Conservation (phyloP, 2,329 filamentous ascomycete species). For the Hypoxylon sp. region DNA sequence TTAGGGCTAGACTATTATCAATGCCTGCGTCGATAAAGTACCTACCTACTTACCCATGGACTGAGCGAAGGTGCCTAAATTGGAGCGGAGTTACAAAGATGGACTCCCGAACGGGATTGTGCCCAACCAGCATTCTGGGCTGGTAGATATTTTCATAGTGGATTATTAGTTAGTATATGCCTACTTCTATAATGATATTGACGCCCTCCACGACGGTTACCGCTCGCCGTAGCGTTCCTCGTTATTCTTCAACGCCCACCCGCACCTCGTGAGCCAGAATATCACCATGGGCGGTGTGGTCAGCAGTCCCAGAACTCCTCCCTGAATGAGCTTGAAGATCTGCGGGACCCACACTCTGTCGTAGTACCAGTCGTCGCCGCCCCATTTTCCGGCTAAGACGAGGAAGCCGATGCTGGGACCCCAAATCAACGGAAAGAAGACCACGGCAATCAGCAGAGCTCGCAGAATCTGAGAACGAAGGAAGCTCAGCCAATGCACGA, state of each 20-base stretch:
- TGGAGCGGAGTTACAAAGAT: neutral
- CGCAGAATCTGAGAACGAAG: constrained; percentile 54
- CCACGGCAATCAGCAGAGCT: constrained; percentile 54
- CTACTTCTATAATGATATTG: constrained; percentile 21
- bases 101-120: neutral
- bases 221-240: constrained; percentile 44
- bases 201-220: constrained; percentile 9
- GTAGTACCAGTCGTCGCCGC: constrained; percentile 60
- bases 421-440: constrained; percentile 60
- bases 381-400: constrained; percentile 53
- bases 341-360: constrained; percentile 59
- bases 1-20: neutral
- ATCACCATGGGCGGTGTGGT: constrained; percentile 62
- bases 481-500: constrained; percentile 52
- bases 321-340: constrained; percentile 64
- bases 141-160: constrained; percentile 4
- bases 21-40: neutral
- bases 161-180: constrained; percentile 33
- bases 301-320: constrained; percentile 60
- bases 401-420: constrained; percentile 59
- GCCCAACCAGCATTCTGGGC: neutral
- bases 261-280: constrained; percentile 65
- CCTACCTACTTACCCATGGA: neutral
- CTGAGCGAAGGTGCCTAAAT: neutral
- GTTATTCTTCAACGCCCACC: constrained; percentile 56